Percentiles rank a stretch among this genome's conserved stretches.
phyloP scores from a whole-genome alignment of 352 stramenopile species.

The Blastocystis sp. region DNA sequence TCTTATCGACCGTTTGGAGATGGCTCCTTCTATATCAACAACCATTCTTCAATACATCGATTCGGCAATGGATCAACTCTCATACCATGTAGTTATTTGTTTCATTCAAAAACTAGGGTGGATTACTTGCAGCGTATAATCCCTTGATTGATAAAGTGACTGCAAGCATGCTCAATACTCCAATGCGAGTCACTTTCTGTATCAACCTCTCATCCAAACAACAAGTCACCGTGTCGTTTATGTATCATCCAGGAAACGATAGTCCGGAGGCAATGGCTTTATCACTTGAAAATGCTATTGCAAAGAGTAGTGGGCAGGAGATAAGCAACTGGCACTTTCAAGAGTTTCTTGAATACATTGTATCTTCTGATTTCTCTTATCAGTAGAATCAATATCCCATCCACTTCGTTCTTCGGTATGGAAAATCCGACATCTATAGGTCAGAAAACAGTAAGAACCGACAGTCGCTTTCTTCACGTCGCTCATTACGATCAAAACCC shows the following conservation, averaged over 20 bases:
- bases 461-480: too few species aligned
- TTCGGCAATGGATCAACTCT: background rate
- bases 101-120: background rate
- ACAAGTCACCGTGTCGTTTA: background rate
- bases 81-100: background rate
- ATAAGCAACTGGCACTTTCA: background rate
- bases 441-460: too few species aligned
- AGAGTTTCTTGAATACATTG: background rate
- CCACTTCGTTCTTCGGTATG: background rate
- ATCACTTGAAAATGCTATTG: background rate
- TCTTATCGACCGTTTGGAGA: background rate
- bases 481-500: background rate
- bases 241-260: background rate
- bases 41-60: background rate
- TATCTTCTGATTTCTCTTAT: background rate
- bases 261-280: background rate
- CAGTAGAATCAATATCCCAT: background rate
- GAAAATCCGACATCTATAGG: background rate
- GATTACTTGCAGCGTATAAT: background rate
- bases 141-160: background rate
- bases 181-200: background rate
- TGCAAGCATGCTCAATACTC: background rate
- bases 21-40: background rate
- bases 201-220: background rate
- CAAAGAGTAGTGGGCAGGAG: background rate